phyloP scores from a whole-genome alignment of 352 stramenopile genomes.

The Phytopythium ostracodes region DNA sequence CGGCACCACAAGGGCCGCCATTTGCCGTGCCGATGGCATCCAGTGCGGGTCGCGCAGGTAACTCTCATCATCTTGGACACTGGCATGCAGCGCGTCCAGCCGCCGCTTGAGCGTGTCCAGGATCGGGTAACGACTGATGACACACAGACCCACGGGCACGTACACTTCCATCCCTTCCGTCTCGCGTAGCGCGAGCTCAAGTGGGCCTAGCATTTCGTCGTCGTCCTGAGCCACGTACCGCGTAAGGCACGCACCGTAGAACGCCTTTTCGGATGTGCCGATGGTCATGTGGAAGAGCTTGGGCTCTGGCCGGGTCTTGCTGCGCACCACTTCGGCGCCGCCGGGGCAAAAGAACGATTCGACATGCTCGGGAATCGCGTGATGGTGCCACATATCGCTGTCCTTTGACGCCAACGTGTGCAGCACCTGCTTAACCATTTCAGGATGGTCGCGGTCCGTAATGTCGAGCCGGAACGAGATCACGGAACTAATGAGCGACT shows the following conservation, averaged over 20 bases:
- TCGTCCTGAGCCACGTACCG: constrained; percentile 72
- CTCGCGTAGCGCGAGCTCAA: constrained; percentile 78
- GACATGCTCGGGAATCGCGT: constrained; percentile 78
- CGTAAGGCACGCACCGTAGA: constrained; percentile 79
- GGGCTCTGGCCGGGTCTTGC: constrained; percentile 48
- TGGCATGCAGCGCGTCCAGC: constrained; percentile 54
- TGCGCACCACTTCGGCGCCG: constrained; percentile 53
- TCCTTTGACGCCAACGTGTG: constrained; percentile 64
- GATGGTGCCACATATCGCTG: constrained; percentile 65
- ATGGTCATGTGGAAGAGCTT: constrained; percentile 85
- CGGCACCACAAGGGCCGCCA: constrained; percentile 55
- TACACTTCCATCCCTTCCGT: constrained; percentile 80
- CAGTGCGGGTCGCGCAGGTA: constrained; percentile 58
- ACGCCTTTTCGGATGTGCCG: constrained; percentile 73
- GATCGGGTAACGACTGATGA: constrained; percentile 80
- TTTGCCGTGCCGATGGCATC: constrained; percentile 48
- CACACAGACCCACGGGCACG: constrained; percentile 67
- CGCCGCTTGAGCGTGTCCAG: constrained; percentile 76
- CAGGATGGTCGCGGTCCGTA: constrained; percentile 46
- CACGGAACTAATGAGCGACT: constrained; percentile 68
- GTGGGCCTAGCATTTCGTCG: constrained; percentile 54
- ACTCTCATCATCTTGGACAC: constrained; percentile 45
- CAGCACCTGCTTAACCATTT: constrained; percentile 66
- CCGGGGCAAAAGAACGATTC: constrained; percentile 77
- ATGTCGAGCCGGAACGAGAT: constrained; percentile 63